Percentiles rank a stretch among this genome's conserved stretches.
Evolutionary conservation across 2,329 filamentous ascomycete species (phyloP).

Genomic region (Colletotrichum theobromicola): DNA sequence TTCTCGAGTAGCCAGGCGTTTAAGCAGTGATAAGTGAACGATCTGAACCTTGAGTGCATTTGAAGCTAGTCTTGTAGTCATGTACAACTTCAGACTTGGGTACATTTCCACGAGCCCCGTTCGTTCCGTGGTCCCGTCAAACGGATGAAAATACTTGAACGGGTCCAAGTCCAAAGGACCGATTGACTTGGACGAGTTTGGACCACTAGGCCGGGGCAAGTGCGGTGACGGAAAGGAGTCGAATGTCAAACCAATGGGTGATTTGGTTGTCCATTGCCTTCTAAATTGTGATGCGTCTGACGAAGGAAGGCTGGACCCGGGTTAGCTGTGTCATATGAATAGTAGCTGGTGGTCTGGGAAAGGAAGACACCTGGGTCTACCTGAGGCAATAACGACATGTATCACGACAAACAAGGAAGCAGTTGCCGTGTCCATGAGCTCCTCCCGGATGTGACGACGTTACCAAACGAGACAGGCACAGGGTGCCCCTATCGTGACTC

Average conservation of each 20-base stretch:
- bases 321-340: background rate
- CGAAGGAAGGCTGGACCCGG: background rate
- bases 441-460: background rate
- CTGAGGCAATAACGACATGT: background rate
- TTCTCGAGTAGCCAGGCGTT: background rate
- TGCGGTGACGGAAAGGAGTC: background rate
- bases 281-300: background rate
- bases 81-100: background rate
- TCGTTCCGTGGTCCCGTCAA: background rate
- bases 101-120: background rate
- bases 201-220: background rate
- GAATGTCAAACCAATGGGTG: accelerated
- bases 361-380: background rate
- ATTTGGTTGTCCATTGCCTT: background rate
- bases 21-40: accelerated
- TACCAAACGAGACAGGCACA: background rate
- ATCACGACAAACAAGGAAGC: background rate
- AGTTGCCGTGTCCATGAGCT: background rate
- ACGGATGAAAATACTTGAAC: background rate
- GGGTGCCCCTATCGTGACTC: background rate
- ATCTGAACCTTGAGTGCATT: accelerated
- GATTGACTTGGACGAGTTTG: background rate
- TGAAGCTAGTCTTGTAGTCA: background rate
- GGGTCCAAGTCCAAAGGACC: background rate
- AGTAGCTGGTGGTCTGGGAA: background rate